These are phyloP conservation scores for Castanea crenata DNA, from an alignment of 306 rosid species.

Conservation along the genomic window DNA sequence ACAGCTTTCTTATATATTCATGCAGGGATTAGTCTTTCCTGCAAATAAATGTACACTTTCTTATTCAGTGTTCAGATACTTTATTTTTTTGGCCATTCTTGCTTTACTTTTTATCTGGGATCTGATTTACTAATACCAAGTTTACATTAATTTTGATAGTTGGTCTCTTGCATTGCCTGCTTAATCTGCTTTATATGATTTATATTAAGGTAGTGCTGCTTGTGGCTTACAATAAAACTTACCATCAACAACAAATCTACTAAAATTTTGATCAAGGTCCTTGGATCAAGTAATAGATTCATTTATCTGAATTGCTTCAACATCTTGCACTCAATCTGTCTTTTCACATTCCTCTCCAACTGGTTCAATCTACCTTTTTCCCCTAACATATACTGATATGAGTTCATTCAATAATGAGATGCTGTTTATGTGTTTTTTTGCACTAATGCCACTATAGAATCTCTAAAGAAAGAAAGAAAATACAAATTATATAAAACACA, in stretches of 20 bases:
- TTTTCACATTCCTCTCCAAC: background rate
- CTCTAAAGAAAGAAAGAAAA: background rate
- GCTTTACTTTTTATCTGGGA: background rate
- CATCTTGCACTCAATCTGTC: background rate
- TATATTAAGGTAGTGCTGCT: too few relatives aligned
- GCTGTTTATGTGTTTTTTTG: background rate
- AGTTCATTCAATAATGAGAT: background rate
- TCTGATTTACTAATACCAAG: background rate
- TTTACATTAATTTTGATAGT: background rate
- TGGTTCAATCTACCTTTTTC: background rate
- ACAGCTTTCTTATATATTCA: background rate
- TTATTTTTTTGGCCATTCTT: background rate
- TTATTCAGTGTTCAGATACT: background rate
- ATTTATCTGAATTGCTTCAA: background rate
- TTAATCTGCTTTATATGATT: background rate
- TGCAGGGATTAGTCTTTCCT: background rate
- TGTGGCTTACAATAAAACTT: background rate
- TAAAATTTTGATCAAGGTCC: background rate
- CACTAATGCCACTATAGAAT: background rate
- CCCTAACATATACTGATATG: background rate
- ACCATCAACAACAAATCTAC: background rate
- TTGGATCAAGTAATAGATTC: background rate
- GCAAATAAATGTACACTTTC: background rate
- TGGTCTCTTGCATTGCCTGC: background rate
- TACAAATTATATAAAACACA: background rate